phyloP scores from a whole-genome alignment of 1,284 basidiomycete species.

The Cryptococcus depauperatus region DNA sequence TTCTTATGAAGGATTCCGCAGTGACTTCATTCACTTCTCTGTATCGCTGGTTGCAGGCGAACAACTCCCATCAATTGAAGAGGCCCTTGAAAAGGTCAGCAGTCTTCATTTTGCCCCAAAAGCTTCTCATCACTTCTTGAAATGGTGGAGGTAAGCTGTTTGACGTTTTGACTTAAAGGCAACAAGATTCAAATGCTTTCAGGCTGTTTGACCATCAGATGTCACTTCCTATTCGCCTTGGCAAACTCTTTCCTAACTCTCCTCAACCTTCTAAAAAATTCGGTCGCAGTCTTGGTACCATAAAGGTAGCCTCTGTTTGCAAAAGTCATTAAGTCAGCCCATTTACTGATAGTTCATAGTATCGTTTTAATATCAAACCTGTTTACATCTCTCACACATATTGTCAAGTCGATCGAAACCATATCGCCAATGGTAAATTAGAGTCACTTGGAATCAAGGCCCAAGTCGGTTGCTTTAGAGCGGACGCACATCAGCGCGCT shows the following conservation, averaged over 20 bases:
- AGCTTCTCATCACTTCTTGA: slow-evolving; percentile 81
- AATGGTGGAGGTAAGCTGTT: slow-evolving; percentile 62
- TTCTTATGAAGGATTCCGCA: slow-evolving; percentile 82
- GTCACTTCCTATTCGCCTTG: slow-evolving; percentile 79
- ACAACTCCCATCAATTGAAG: slow-evolving; percentile 10
- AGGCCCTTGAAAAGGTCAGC: slow-evolving; percentile 50
- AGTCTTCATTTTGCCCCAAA: slow-evolving; percentile 82
- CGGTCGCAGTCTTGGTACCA: slow-evolving; percentile 75
- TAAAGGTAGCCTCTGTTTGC: slow-evolving; percentile 52
- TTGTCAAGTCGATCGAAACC: slow-evolving; percentile 62
- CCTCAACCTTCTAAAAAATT: slow-evolving; percentile 78
- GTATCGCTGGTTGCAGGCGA: slow-evolving; percentile 64
- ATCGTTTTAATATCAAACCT: slow-evolving; percentile 68
- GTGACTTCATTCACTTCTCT: slow-evolving; percentile 89
- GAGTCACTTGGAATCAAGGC: slow-evolving; percentile 69
- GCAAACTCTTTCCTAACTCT: slow-evolving; percentile 64
- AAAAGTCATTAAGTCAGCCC: background rate
- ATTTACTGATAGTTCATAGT: slow-evolving; percentile 40
- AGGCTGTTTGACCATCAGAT: slow-evolving; percentile 69
- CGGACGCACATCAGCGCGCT: slow-evolving; percentile 87
- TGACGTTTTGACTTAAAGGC: too few relatives aligned
- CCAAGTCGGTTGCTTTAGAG: slow-evolving; percentile 69
- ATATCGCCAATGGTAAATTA: slow-evolving; percentile 71
- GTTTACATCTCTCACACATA: slow-evolving; percentile 85
- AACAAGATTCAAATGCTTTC: too few relatives aligned